These are phyloP conservation scores for Iris macrosiphon DNA, from an alignment of 106 monocot genomes.

Conservation along the genomic window DNA sequence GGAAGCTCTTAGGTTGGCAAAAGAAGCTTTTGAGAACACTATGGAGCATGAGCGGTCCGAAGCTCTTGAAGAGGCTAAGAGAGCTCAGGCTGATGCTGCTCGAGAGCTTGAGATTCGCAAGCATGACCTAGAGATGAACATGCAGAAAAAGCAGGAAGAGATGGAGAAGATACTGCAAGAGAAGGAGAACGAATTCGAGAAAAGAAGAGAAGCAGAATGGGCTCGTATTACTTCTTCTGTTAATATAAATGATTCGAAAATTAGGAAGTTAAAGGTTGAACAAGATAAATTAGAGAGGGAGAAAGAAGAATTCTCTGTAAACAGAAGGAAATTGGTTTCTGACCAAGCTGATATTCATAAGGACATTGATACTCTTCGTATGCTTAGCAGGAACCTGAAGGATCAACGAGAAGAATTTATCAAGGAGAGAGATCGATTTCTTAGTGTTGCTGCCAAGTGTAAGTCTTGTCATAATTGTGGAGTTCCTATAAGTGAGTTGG, in stretches of 20 bases:
- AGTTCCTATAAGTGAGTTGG: conserved; percentile 36
- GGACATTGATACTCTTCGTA: conserved; percentile 65
- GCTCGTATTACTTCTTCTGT: conserved; percentile 37
- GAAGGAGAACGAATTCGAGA: conserved; percentile 45
- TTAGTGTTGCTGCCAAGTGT: conserved; percentile 40
- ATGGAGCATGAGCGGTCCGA: conserved; percentile 52
- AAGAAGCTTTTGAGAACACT: conserved; percentile 62
- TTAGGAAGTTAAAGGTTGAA: conserved; percentile 52
- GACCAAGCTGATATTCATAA: conserved; percentile 69
- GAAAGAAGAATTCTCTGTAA: conserved; percentile 31
- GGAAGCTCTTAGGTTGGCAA: conserved; percentile 57
- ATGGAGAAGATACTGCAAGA: conserved; percentile 39
- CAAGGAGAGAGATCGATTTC: conserved; percentile 60
- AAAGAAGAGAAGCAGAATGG: conserved; percentile 38
- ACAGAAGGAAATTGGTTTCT: conserved; percentile 48
- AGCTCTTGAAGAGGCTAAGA: conserved; percentile 37
- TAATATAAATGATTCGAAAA: conserved; percentile 39
- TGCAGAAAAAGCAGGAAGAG: conserved; percentile 38
- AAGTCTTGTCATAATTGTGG: conserved; percentile 75
- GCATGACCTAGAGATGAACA: conserved; percentile 58
- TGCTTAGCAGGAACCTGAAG: conserved; percentile 73
- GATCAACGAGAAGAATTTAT: conserved; percentile 62
- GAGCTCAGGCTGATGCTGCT: conserved; percentile 40
- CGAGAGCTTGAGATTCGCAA: conserved; percentile 40
- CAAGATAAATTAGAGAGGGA: conserved; percentile 54